Evolutionary conservation across 2,329 filamentous ascomycete genomes (phyloP).

Genomic region (Shiraia sp.): DNA sequence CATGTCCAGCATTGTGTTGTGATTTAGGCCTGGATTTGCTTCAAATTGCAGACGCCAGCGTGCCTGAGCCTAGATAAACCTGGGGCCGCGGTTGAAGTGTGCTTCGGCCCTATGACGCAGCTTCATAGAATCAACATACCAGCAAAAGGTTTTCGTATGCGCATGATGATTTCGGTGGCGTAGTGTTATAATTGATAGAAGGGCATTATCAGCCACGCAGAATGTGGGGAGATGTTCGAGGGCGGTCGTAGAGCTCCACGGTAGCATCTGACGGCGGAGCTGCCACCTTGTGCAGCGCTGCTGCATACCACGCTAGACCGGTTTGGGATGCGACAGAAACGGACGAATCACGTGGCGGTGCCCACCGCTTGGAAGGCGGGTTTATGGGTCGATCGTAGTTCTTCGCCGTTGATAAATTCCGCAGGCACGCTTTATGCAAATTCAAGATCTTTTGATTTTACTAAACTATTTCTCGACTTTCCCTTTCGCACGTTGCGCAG

Average conservation of each 20-base stretch:
- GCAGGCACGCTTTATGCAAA: slow-evolving; percentile 3
- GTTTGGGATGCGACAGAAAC: too few species aligned
- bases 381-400: neutral
- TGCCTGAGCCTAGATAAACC: too few species aligned
- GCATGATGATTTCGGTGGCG: slow-evolving; percentile 58
- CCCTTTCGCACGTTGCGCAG: too few species aligned
- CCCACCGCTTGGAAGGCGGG: neutral
- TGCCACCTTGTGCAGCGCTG: neutral
- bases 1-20: slow-evolving; percentile 1
- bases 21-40: neutral
- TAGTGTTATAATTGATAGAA: slow-evolving; percentile 12
- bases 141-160: slow-evolving; percentile 86
- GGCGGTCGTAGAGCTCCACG: slow-evolving; percentile 1
- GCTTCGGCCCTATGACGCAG: slow-evolving; percentile 2
- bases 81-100: neutral
- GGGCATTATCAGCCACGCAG: slow-evolving; percentile 11
- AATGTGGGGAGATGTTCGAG: neutral
- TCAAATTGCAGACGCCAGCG: neutral
- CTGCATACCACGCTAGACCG: too few species aligned
- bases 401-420: slow-evolving; percentile 1
- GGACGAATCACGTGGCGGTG: slow-evolving; percentile 2
- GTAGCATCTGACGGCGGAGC: slow-evolving; percentile 1
- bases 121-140: slow-evolving; percentile 59
- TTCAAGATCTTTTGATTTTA: neutral
- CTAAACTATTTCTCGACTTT: too few species aligned